These are phyloP conservation scores for Toxoplasma gondii DNA, from an alignment of 169 alveolate species.

Conservation along the genomic window DNA sequence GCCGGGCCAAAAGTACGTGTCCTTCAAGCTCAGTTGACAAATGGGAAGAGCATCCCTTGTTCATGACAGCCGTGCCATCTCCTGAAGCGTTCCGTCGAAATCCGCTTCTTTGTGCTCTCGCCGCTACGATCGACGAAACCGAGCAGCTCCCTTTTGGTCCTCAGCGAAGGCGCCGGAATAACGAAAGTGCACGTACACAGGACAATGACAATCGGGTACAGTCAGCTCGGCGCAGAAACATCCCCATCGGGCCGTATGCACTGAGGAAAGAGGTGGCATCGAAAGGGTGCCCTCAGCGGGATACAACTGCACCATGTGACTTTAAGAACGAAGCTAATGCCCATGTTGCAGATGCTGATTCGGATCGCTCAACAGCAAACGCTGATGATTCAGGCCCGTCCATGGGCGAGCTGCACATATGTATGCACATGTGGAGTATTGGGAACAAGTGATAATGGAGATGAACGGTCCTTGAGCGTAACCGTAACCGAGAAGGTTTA, in stretches of 20 bases:
- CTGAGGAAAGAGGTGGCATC: background rate
- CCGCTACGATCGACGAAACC: constrained; percentile 47
- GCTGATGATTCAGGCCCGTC: background rate
- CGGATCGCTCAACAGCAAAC: background rate
- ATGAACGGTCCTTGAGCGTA: background rate
- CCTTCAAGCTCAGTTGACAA: background rate
- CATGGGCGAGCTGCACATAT: constrained; percentile 59
- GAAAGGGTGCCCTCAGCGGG: background rate
- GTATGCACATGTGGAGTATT: constrained; percentile 33
- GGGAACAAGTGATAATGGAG: background rate
- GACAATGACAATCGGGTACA: background rate
- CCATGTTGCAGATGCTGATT: background rate
- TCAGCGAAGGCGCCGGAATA: constrained; percentile 1
- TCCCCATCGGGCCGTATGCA: background rate
- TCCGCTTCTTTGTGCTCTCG: constrained; percentile 25
- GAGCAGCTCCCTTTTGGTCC: background rate
- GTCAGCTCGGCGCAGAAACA: background rate
- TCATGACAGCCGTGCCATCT: constrained; percentile 36
- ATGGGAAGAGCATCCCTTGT: constrained; percentile 46
- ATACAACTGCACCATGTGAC: background rate
- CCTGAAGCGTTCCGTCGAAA: constrained; percentile 1
- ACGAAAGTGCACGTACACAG: background rate
- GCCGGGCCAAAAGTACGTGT: background rate
- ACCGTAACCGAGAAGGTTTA: background rate
- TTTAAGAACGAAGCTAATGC: background rate